phyloP scores from a whole-genome alignment of 139 green algal genomes.

The Zygnema circumcarinatum region DNA sequence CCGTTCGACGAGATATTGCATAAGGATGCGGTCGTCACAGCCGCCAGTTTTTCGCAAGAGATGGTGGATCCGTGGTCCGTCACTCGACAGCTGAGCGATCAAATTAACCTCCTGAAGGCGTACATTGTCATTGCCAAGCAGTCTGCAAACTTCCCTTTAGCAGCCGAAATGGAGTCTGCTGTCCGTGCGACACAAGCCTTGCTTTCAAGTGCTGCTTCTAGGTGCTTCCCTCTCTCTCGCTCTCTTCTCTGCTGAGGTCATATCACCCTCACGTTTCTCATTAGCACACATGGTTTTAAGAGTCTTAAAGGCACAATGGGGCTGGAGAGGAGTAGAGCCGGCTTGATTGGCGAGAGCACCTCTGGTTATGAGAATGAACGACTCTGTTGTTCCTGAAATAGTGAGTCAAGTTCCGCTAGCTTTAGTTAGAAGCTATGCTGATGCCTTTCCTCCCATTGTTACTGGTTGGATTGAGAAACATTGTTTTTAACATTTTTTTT shows the following conservation, averaged over 20 bases:
- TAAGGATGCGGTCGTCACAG: background rate
- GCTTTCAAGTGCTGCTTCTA: slow-evolving; percentile 6
- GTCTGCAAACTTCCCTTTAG: slow-evolving; percentile 35
- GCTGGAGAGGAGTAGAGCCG: too few relatives aligned
- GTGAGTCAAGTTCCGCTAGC: too few relatives aligned
- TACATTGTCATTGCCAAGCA: slow-evolving; percentile 49
- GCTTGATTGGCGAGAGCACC: too few relatives aligned
- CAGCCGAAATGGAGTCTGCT: slow-evolving; percentile 19
- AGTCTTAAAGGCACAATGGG: background rate
- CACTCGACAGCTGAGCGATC: slow-evolving; percentile 43
- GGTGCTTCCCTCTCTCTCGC: background rate
- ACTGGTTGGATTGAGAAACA: background rate
- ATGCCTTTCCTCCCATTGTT: slow-evolving; percentile 10
- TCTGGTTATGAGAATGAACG: too few relatives aligned
- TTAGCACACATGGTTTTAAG: background rate
- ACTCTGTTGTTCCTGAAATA: too few relatives aligned
- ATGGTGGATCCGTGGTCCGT: slow-evolving; percentile 50
- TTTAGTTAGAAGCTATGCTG: too few relatives aligned
- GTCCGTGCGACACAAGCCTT: slow-evolving; percentile 1
- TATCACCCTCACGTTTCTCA: background rate
- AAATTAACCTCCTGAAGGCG: slow-evolving; percentile 42
- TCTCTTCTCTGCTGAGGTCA: background rate
- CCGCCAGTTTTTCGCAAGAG: slow-evolving; percentile 29
- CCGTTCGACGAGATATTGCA: background rate
- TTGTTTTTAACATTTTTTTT: too few relatives aligned